A percentile compares a stretch with the other conserved stretches of the same genome.
These are phyloP conservation scores for Candida suzukii DNA, from an alignment of 805 yeast species.

Conservation along the genomic window DNA sequence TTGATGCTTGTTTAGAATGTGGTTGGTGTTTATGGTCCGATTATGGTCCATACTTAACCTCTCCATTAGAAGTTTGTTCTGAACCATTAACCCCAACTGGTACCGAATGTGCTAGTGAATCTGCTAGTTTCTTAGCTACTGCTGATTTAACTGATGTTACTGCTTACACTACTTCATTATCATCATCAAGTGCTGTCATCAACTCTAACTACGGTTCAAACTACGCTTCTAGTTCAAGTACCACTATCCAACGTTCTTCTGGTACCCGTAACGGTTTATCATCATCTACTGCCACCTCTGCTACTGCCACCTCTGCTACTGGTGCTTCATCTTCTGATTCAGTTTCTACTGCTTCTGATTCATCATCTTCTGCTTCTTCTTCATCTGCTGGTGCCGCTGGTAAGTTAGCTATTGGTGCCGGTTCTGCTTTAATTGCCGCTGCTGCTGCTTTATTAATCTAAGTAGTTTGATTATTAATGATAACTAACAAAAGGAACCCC, in stretches of 20 bases:
- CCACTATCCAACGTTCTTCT: neutral
- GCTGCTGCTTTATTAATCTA: conserved; percentile 1
- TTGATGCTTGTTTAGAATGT: conserved; percentile 27
- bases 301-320: neutral
- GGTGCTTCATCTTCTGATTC: no score
- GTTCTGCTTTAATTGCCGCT: neutral
- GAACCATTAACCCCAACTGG: conserved; percentile 4
- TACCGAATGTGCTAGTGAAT: neutral
- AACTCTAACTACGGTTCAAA: no score
- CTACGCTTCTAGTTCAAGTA: neutral
- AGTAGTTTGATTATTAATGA: neutral
- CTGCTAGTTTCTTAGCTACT: neutral
- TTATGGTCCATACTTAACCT: conserved; percentile 3
- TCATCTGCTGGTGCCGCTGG: neutral
- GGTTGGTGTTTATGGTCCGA: conserved; percentile 8
- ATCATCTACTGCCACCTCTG: neutral
- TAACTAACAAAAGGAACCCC: no score
- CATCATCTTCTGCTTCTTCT: neutral
- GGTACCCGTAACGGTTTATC: neutral
- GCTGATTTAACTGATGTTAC: neutral
- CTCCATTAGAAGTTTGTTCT: conserved; percentile 5
- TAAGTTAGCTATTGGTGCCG: neutral
- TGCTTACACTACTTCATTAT: neutral
- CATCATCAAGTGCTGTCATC: neutral
- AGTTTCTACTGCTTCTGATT: neutral